These are phyloP conservation scores for Colletotrichum chlorophyti DNA, from an alignment of 2,329 filamentous ascomycete genomes.

Conservation along the genomic window DNA sequence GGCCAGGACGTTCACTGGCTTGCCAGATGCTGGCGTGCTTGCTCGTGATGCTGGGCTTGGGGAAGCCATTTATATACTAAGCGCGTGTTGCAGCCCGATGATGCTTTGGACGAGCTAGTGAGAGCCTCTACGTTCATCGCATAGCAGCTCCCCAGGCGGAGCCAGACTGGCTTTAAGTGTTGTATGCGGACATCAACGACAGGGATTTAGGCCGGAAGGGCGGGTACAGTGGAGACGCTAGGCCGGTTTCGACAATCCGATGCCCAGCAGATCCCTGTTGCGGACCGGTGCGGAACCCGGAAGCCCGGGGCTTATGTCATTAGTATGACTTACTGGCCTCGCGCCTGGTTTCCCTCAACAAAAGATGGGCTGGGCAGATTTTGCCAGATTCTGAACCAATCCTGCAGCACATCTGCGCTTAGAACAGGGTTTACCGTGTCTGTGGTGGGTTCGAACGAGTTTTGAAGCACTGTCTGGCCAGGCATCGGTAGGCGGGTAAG, in stretches of 20 bases:
- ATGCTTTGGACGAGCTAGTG: background rate
- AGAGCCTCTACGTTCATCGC: background rate
- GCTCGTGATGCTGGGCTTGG: conserved; percentile 8
- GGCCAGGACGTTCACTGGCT: conserved; percentile 31
- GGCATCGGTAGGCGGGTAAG: no score
- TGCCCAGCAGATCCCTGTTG: conserved; percentile 3
- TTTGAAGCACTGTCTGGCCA: no score
- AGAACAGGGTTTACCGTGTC: no score
- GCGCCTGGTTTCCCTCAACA: background rate
- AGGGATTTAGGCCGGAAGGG: no score
- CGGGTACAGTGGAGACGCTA: conserved; percentile 13
- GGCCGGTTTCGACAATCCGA: background rate
- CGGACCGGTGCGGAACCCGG: conserved; percentile 1
- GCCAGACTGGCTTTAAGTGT: background rate
- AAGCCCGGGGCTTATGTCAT: background rate
- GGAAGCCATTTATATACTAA: conserved; percentile 15
- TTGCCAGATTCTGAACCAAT: no score
- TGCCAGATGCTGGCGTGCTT: background rate
- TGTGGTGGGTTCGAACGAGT: no score
- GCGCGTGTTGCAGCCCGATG: background rate
- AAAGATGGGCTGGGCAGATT: no score
- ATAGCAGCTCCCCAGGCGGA: background rate
- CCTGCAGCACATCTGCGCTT: no score
- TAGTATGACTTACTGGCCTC: background rate
- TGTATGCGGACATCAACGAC: background rate